Base-by-base conservation (phyloP, 345 rosid species). In the Rhizophora mangle region DNA sequence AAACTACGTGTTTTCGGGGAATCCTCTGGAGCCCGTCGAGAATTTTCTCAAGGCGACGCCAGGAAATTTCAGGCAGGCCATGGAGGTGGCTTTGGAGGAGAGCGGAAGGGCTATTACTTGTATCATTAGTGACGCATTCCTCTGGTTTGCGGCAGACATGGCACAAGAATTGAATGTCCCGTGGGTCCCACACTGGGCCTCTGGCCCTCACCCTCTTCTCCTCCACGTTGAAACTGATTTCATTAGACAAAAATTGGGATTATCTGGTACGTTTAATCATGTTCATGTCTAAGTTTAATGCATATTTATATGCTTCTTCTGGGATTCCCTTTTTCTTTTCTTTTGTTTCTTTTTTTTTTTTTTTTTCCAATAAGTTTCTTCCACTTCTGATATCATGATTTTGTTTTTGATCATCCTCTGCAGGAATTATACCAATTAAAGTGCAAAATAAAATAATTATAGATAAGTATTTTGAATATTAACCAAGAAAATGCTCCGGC, bases 171-270 rank as follows among this genome's bases (percentile, higher is more conserved):
- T 82, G 67, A 52, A 68, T 6, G 77, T 82, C 36, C 85, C 90
- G 0, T 85, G 92, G 92, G 70, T 87, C 47, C 70, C 87, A 5
- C 43, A 74, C 9, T 86, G 88, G 86, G 74, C 82, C 6, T 68
- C 86, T 2, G 80, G 90, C 0, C 87, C 90, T 8, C 82, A 79
- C 6, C 31, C 88, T 0, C 57, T 88, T 27, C 57, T 81, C 27
- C 6, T 80, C 22, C 93, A 88, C 43, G 19, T 75, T 3, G 75
- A 82, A 0, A 68, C 84, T 0, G 82, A 79, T 49, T 4, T 62
- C 9, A 72, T 88, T 43, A 71, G 87, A 8, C 30, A 63, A 13
- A 64, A 64, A 1, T 37, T 80, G 26, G 81, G 68, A 24, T 10
- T 37, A 21, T 22, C 6, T 20, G 29, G 49, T 34, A 15, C 2